These are phyloP conservation scores for Hymenoscyphus fraxineus DNA, from an alignment of 2,329 filamentous ascomycete species.

Conservation along the genomic window DNA sequence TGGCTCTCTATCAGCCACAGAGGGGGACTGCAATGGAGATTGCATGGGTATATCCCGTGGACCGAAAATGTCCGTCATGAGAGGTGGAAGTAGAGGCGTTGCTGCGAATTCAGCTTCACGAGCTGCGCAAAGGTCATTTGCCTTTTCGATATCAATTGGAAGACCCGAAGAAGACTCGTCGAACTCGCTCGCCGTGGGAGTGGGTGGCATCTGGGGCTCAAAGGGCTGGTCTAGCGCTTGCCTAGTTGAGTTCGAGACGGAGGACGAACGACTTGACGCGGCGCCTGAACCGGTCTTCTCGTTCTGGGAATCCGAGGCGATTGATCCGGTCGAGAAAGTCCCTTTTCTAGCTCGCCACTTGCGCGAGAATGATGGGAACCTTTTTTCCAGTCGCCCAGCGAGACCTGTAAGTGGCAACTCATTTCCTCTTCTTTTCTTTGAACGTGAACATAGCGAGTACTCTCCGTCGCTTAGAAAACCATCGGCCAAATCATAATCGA, in stretches of 20 bases:
- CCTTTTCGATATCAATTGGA: constrained; percentile 50
- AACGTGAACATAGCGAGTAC: constrained; percentile 43
- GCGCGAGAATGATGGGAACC: constrained; percentile 51
- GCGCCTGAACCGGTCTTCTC: constrained; percentile 47
- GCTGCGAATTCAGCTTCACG: constrained; percentile 63
- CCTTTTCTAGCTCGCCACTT: constrained; percentile 50
- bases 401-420: constrained; percentile 61
- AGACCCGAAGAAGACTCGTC: constrained; percentile 47
- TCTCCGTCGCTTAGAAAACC: constrained; percentile 65
- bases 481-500: constrained; percentile 60
- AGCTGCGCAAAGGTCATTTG: constrained; percentile 46
- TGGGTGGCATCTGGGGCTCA: constrained; percentile 55
- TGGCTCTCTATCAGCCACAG: constrained; percentile 54
- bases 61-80: constrained; percentile 55
- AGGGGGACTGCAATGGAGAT: constrained; percentile 84
- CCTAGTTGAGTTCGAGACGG: constrained; percentile 61
- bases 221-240: constrained; percentile 40
- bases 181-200: constrained; percentile 61
- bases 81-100: constrained; percentile 80
- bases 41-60: constrained; percentile 55
- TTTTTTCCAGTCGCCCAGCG: constrained; percentile 61
- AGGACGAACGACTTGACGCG: constrained; percentile 74
- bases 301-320: constrained; percentile 24
- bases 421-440: constrained; percentile 55
- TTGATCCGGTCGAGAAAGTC: constrained; percentile 27